Evolutionary conservation across 345 rosid genomes (phyloP).

Genomic region (Populus simonii): DNA sequence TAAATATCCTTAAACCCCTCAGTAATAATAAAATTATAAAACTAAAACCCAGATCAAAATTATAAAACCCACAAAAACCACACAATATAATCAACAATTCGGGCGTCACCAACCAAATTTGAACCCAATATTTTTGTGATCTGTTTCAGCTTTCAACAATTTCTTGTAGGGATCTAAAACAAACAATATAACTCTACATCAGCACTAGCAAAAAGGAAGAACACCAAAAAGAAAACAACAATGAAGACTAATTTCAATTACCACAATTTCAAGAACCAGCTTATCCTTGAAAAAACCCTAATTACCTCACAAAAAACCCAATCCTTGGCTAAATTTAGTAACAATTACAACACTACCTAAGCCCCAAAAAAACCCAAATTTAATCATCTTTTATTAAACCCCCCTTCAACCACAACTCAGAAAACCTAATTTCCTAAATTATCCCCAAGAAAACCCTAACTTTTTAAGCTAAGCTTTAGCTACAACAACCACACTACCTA

Average conservation of each 20-base stretch:
- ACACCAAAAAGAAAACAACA: not conserved
- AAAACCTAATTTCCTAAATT: not conserved
- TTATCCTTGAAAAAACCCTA: not conserved
- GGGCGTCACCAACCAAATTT: constrained; percentile 28
- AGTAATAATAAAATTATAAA: constrained; percentile 24
- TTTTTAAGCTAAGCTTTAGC: not conserved
- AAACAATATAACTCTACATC: constrained; percentile 26
- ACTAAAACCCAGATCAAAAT: constrained; percentile 2
- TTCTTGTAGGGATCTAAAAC: constrained; percentile 42
- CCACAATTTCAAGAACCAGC: not conserved
- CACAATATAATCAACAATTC: constrained; percentile 11
- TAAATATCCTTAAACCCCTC: constrained; percentile 28
- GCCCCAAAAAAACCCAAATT: not conserved
- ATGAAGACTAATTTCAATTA: not conserved
- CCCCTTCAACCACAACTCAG: not conserved
- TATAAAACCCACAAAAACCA: constrained; percentile 8
- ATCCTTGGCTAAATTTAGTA: not conserved
- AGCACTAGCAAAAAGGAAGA: constrained; percentile 16
- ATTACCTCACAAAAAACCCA: not conserved
- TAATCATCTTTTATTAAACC: not conserved
- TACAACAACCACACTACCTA: not conserved
- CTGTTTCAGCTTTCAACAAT: constrained; percentile 40
- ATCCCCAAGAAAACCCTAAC: constrained; percentile 31
- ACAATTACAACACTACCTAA: not conserved
- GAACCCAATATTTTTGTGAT: constrained; percentile 31